Base-by-base conservation (phyloP, 257 asterid genomes). In the Nyctanthes arbortristis region DNA sequence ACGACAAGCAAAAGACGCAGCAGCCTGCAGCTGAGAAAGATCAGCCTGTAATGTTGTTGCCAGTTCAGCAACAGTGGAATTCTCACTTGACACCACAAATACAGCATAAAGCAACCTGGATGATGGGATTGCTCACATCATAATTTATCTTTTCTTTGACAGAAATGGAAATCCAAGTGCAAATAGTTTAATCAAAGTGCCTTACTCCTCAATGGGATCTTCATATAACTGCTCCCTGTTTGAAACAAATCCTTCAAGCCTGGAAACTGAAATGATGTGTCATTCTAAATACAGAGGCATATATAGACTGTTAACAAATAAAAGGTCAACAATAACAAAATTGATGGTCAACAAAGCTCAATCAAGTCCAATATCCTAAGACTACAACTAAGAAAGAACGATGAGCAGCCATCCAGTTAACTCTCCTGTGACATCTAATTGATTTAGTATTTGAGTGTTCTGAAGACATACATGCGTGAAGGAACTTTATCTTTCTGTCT, bases 131-230 rank as follows among this genome's bases (percentile, higher is more conserved):
- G 69, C 62, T 35, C 63, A 71, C 56, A 66, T 73, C 77, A 81
- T 63, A 49, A 77, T 56, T 58, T 61, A 56, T 70, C 35, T 58
- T 68, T 66, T 72, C 62, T 60, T 65, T 66, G 20, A n/a, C 32
- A 40, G 71, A 78, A 55, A 56, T 68, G 40, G 62, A 65, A 78
- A 47, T 73, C 52, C 65, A 77, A 29, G 57, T 11, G 55, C 62
- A 66, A 37, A 67, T 39, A 39, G 73, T 52, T 36, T 33, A 66
- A 60, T 67, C 61, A 31, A 65, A 54, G 77, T 66, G 72, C 73
- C 88, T 85, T 86, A 94, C 99, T 94, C 99, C 78, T 94, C 99
- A 77, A 94, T 94, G 36, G 99, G 99, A 85, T 94, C 99, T 85
- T 94, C 99, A 80, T 94, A 94, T 71, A 85, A 84, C 84, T 91